A percentile compares a stretch with the other conserved stretches of the same genome.
These are phyloP conservation scores for Podochytrium sp. DNA, from an alignment of 192 early-diverging fungal species.

Conservation along the genomic window DNA sequence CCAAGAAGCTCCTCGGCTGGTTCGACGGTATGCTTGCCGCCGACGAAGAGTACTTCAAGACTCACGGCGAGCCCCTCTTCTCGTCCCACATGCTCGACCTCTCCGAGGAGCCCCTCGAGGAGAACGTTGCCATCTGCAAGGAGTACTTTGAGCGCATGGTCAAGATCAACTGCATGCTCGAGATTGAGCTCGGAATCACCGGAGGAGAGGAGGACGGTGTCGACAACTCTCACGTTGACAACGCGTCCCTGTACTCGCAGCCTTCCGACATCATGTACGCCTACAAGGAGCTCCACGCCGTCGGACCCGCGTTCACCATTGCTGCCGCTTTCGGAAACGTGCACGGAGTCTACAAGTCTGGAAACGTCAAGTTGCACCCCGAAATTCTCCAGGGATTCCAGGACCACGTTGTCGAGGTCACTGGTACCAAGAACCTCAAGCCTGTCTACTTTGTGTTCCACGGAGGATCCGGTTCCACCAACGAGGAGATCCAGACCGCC, in stretches of 20 bases:
- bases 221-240: constrained; percentile 92
- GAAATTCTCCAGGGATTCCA: constrained; percentile 93
- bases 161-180: constrained; percentile 82
- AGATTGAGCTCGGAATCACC: constrained; percentile 99
- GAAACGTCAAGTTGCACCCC: constrained; percentile 93
- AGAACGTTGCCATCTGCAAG: constrained; percentile 89
- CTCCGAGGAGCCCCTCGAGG: constrained; percentile 89
- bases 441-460: constrained; percentile 98
- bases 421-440: constrained; percentile 59
- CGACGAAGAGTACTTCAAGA: constrained; percentile 93
- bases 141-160: constrained; percentile 94
- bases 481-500: constrained; percentile 80
- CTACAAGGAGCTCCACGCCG: constrained; percentile 83
- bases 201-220: constrained; percentile 99
- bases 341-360: constrained; percentile 69
- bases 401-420: constrained; percentile 74
- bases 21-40: constrained; percentile 96
- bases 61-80: constrained; percentile 93
- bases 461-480: constrained; percentile 90
- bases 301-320: constrained; percentile 74
- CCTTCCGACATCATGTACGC: constrained; percentile 96
- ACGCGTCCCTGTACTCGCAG: constrained; percentile 89
- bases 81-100: constrained; percentile 99
- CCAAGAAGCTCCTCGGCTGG: constrained; percentile 95
- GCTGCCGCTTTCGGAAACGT: constrained; percentile 96